Evolutionary conservation across 352 stramenopile species (phyloP).

Genomic region (Thalassiosira oceanica): DNA sequence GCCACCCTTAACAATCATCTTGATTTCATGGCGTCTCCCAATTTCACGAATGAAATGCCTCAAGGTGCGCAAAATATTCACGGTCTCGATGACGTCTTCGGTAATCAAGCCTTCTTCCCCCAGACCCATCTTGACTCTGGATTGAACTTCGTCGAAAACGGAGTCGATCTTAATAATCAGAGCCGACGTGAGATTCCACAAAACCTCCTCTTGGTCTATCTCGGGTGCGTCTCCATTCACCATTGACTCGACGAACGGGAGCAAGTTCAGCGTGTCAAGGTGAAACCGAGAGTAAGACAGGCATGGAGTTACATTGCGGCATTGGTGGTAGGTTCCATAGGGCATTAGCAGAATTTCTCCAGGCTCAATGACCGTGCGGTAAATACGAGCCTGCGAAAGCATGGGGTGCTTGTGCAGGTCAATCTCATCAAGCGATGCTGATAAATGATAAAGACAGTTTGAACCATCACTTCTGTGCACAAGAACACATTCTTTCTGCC

Average conservation of each 20-base stretch:
- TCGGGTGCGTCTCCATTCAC: conserved; percentile 87
- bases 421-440: conserved; percentile 85
- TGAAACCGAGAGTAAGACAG: conserved; percentile 93
- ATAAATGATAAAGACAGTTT: conserved; percentile 69
- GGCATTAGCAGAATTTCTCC: conserved; percentile 93
- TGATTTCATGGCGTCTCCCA: conserved; percentile 40
- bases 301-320: conserved; percentile 89
- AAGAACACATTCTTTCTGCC: conserved; percentile 78
- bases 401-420: conserved; percentile 87
- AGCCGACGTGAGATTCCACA: conserved; percentile 90
- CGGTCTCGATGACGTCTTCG: conserved; percentile 59
- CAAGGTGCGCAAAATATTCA: conserved; percentile 51
- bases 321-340: conserved; percentile 88
- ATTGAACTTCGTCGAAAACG: conserved; percentile 72
- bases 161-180: conserved; percentile 86
- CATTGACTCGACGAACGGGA: conserved; percentile 87
- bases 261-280: conserved; percentile 88
- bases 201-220: conserved; percentile 89
- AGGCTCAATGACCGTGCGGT: conserved; percentile 86
- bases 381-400: conserved; percentile 86
- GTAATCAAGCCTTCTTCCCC: conserved; percentile 68
- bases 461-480: conserved; percentile 71
- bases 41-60: conserved; percentile 58
- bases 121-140: conserved; percentile 50
- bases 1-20: conserved; percentile 38